Base-by-base conservation (phyloP, 176 grass and related monocot species). In the Triticum timopheevii region DNA sequence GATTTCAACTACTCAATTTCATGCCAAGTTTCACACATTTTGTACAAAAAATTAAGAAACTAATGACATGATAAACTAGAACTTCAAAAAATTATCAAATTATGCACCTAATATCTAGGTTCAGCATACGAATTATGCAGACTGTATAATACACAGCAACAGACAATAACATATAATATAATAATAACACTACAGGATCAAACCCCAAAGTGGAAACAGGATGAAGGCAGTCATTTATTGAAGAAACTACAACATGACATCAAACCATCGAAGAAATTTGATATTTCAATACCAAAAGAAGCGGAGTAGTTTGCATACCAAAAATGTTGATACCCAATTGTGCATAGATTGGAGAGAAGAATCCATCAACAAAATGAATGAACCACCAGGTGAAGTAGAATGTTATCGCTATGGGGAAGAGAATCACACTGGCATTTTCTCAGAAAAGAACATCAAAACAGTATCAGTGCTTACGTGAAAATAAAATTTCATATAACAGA, bases 321-420 rank as follows among this genome's bases (percentile, higher is more conserved):
- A 97, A 97, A 78, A 97, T 93, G 65, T 95, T 97, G 86, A 97
- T 97, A 52, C 92, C 95, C 77, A 97, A 91, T 84, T 97, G 90
- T 31, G 95, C 92, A 81, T 93, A 97, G 75, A 97, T 97, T 61
- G 95, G 95, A 33, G 95, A 97, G 85, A 97, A 97, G 80, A 97
- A 97, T 24, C 95, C 95, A 89, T 97, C 95, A 92, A 94, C 92
- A 87, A 97, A 97, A 89, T 93, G 92, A 91, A 97, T 95, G 88
- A 97, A 97, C 95, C 95, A 97, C 95, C 95, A 97, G 34, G 95
- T 97, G 87, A 97, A 95, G 86, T 97, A 97, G 90, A 97, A 97
- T 52, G 95, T 97, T 84, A 97, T 89, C 34, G 95, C 95, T 83
- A 97, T 97, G 13, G 95, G 95, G 64, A 97, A 97, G 73, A 97